phyloP scores from a whole-genome alignment of 139 green algal species.

The Eudorina sp. region DNA sequence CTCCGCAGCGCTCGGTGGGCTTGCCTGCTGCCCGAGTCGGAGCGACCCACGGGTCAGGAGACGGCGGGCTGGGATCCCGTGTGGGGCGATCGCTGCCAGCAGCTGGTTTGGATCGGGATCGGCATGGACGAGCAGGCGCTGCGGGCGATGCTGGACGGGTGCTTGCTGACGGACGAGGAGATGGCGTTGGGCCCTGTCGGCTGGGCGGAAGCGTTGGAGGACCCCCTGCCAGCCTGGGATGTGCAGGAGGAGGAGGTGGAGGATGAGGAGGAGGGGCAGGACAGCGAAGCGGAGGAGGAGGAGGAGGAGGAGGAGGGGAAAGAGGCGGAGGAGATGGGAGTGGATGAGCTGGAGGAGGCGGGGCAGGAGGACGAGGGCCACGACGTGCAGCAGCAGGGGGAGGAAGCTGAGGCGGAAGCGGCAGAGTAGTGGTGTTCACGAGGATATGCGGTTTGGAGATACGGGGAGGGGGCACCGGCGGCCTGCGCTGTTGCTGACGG shows the following conservation, averaged over 20 bases:
- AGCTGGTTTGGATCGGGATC: constrained; percentile 88
- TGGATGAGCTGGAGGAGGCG: not conserved
- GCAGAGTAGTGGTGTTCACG: not conserved
- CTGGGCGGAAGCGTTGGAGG: constrained; percentile 57
- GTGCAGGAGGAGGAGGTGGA: constrained; percentile 19
- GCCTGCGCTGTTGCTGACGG: no score
- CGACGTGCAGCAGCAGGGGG: no score
- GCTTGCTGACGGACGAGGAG: constrained; percentile 74
- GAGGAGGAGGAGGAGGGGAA: not conserved
- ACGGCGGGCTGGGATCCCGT: constrained; percentile 51
- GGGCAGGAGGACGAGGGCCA: not conserved
- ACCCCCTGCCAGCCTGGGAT: constrained; percentile 61
- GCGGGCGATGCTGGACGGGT: constrained; percentile 73
- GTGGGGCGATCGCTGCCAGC: constrained; percentile 78
- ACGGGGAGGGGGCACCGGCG: no score
- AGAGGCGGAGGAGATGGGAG: not conserved
- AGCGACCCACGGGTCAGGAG: constrained; percentile 31
- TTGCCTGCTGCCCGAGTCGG: constrained; percentile 40
- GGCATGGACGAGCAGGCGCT: constrained; percentile 73
- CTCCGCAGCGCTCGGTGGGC: constrained; percentile 55
- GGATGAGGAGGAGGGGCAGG: constrained; percentile 39
- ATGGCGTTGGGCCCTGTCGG: constrained; percentile 67
- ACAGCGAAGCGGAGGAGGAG: constrained; percentile 23
- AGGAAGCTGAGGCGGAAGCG: not conserved
- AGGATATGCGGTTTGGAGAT: no score